Evolutionary conservation across 805 yeast species (phyloP).

Genomic region (Kodamaea nitidulidarum): DNA sequence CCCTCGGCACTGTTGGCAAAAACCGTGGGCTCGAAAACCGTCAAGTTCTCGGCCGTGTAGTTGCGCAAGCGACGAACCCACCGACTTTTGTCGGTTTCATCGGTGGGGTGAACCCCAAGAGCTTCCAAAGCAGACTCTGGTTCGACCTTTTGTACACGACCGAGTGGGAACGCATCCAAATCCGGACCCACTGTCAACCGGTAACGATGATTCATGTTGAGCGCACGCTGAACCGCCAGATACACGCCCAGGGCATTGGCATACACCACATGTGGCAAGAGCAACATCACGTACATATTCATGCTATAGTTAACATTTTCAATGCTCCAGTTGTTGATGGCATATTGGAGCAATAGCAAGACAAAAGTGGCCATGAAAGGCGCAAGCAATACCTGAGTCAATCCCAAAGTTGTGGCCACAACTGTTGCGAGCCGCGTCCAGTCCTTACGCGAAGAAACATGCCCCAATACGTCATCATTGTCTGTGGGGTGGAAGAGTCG

Average conservation of each 20-base stretch:
- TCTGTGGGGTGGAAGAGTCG: constrained; percentile 22
- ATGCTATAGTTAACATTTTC: constrained; percentile 29
- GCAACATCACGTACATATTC: constrained; percentile 30
- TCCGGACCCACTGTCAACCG: constrained; percentile 41
- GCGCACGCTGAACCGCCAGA: constrained; percentile 9
- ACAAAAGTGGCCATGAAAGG: constrained; percentile 43
- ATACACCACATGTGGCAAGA: constrained; percentile 30
- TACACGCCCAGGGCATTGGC: constrained; percentile 16
- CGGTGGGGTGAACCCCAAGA: constrained; percentile 2
- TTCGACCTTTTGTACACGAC: constrained; percentile 28
- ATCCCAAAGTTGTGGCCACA: constrained; percentile 9
- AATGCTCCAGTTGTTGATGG: constrained; percentile 28
- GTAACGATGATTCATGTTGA: constrained; percentile 31
- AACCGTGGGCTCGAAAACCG: constrained; percentile 18
- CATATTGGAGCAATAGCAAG: constrained; percentile 37
- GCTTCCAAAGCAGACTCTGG: constrained; percentile 10
- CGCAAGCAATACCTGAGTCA: constrained; percentile 31
- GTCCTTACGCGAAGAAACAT: constrained; percentile 9
- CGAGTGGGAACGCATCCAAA: constrained; percentile 31
- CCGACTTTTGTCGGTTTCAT: constrained; percentile 2
- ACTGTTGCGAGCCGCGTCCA: constrained; percentile 9
- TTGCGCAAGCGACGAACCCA: constrained; percentile 8
- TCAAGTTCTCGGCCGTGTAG: constrained; percentile 11
- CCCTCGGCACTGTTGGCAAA: constrained; percentile 11
- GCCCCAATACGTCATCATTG: constrained; percentile 16